Evolutionary conservation across 2,329 filamentous ascomycete genomes (phyloP).

Genomic region (Stagonosporopsis chrysanthemi): DNA sequence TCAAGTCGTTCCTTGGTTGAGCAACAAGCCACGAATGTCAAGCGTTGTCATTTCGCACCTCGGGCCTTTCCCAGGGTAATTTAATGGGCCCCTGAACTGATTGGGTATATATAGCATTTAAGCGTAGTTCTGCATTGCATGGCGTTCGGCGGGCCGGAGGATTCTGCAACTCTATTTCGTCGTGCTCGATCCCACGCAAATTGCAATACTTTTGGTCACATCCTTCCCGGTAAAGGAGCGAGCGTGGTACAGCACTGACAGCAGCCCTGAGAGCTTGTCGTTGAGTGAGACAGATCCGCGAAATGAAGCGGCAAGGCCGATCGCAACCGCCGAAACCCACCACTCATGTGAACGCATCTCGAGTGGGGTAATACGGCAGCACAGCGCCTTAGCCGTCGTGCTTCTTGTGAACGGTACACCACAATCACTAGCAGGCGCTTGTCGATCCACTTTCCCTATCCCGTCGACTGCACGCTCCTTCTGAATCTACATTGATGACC

Average conservation of each 20-base stretch:
- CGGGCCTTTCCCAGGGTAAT: constrained; percentile 6
- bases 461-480: not conserved
- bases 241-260: not conserved
- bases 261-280: not conserved
- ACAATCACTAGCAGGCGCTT: constrained; percentile 7
- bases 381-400: constrained; percentile 13
- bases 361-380: not conserved
- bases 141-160: constrained; percentile 27
- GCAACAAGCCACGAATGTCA: not conserved
- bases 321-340: not conserved
- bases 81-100: not conserved
- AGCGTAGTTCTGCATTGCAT: constrained; percentile 31
- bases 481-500: too few species aligned
- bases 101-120: constrained; percentile 14
- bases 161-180: constrained; percentile 11
- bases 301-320: not conserved
- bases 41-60: constrained; percentile 4
- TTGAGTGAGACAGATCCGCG: not conserved
- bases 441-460: constrained; percentile 18
- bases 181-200: not conserved
- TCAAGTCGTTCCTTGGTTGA: constrained; percentile 78
- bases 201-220: too few species aligned
- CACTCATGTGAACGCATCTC: not conserved
- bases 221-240: too few species aligned
- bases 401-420: constrained; percentile 3